phyloP scores from a whole-genome alignment of 2,329 filamentous ascomycete genomes.

The Apiospora koreana region DNA sequence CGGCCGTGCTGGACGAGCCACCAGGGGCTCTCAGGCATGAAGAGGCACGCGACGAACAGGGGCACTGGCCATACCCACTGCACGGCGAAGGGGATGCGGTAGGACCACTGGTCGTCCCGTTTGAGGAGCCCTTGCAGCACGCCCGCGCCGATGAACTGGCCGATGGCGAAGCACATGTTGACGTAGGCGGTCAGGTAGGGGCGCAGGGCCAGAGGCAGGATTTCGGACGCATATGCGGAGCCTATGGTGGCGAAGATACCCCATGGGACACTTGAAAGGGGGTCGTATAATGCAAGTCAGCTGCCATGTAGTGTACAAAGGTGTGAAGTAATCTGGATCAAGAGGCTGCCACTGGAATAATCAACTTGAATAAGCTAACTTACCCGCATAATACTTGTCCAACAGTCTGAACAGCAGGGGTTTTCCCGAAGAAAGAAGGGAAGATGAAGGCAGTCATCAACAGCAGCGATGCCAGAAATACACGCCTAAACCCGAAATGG shows the following conservation, averaged over 20 bases:
- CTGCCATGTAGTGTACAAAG: neutral
- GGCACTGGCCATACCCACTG: constrained; percentile 41
- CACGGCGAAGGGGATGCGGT: constrained; percentile 39
- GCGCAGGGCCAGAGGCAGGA: constrained; percentile 37
- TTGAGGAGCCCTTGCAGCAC: constrained; percentile 35
- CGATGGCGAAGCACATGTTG: constrained; percentile 45
- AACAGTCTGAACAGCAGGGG: constrained; percentile 29
- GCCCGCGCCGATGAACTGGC: constrained; percentile 38
- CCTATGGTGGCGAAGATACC: constrained; percentile 36
- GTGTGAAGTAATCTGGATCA: neutral
- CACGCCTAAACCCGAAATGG: constrained; percentile 34
- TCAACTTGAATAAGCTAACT: too few species aligned
- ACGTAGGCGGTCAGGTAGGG: constrained; percentile 37
- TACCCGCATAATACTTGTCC: constrained; percentile 36
- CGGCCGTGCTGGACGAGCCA: constrained; percentile 19
- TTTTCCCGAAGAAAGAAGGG: constrained; percentile 36
- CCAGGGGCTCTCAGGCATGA: constrained; percentile 17
- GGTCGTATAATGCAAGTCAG: neutral
- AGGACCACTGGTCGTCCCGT: constrained; percentile 36
- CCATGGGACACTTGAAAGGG: constrained; percentile 47
- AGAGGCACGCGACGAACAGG: constrained; percentile 9
- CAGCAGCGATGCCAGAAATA: constrained; percentile 35
- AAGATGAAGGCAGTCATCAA: constrained; percentile 37
- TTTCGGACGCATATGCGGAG: constrained; percentile 40
- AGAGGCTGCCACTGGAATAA: too few species aligned